Base-by-base conservation (phyloP, 768 basidiomycete species). In the Leccinum boreale region DNA sequence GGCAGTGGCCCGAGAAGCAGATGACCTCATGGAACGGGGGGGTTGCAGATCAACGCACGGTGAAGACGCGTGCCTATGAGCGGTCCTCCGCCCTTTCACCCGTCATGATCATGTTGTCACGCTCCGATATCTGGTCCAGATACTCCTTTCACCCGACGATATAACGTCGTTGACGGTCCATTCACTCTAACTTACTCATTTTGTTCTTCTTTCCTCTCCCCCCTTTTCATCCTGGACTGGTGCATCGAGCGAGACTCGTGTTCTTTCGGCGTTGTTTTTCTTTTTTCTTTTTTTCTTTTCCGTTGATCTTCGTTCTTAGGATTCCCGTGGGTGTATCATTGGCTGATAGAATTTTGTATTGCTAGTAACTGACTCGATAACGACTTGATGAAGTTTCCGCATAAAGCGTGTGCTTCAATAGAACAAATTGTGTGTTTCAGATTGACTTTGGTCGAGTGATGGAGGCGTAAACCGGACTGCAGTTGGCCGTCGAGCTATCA, bases 261-360 rank as follows among this genome's bases (percentile, higher is more conserved):
- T n/a, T 50, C 26, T 9, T 47, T 46, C n/a, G 6, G 3, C 33
- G 11, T 35, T 11, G 5, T 19, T 35, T 49, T 9, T 23, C 8
- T 9, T 14, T 5, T 15, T 17, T 8, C 12, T 23, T 4, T 3
- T 8, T 17, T 6, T 2, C 15, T 15, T 35, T 39, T 17, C 36
- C 17, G 2, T 48, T 28, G 24, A 17, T 21, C 49, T 26, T 44
- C 14, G 15, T 50, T 28, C 33, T 14, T 9, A 19, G 58, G 17
- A 31, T 58, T 6, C 52, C 3, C 5, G 10, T 55, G 50, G 49
- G 21, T 73, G 65, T 70, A 65, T 63, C 19, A 29, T 55, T 62
- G 11, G 21, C 11, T n/a, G 44, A 24, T 70, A 73, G 62, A 71
- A 29, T 17, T 12, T 1, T 70, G 71, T 70, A 72, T 69, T 29